These are phyloP conservation scores for Arxiozyma slooffiae DNA, from an alignment of 1,139 yeast genomes.

Conservation along the genomic window DNA sequence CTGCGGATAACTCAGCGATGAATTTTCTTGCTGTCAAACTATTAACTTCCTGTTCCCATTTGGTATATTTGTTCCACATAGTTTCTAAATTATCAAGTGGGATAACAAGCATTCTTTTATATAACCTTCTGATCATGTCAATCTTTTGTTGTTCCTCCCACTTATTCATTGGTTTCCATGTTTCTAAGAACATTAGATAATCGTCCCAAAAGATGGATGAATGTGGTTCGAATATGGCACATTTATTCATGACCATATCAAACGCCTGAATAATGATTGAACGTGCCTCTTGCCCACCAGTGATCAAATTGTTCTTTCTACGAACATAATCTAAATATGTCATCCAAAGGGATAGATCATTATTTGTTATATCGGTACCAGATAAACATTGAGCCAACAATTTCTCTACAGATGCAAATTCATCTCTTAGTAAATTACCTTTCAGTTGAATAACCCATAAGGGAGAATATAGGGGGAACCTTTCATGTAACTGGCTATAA, in stretches of 20 bases:
- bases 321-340: conserved; percentile 71
- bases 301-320: conserved; percentile 64
- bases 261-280: conserved; percentile 70
- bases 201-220: conserved; percentile 75
- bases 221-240: conserved; percentile 66
- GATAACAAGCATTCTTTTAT: conserved; percentile 55
- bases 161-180: conserved; percentile 68
- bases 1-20: conserved; percentile 71
- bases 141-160: conserved; percentile 84
- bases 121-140: conserved; percentile 67
- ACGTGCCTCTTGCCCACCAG: conserved; percentile 81
- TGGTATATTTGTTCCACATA: conserved; percentile 71
- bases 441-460: conserved; percentile 70
- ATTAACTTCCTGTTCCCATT: conserved; percentile 73
- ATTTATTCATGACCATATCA: conserved; percentile 64
- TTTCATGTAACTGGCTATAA: conserved; percentile 51
- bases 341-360: conserved; percentile 46
- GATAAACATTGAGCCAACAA: conserved; percentile 26
- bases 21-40: conserved; percentile 75
- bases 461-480: conserved; percentile 55
- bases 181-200: conserved; percentile 66
- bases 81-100: conserved; percentile 70
- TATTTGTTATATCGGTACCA: conserved; percentile 22
- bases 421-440: conserved; percentile 58
- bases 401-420: conserved; percentile 44